Base-by-base conservation (phyloP, 2,329 filamentous ascomycete species). In the Hypoxylon sp. region DNA sequence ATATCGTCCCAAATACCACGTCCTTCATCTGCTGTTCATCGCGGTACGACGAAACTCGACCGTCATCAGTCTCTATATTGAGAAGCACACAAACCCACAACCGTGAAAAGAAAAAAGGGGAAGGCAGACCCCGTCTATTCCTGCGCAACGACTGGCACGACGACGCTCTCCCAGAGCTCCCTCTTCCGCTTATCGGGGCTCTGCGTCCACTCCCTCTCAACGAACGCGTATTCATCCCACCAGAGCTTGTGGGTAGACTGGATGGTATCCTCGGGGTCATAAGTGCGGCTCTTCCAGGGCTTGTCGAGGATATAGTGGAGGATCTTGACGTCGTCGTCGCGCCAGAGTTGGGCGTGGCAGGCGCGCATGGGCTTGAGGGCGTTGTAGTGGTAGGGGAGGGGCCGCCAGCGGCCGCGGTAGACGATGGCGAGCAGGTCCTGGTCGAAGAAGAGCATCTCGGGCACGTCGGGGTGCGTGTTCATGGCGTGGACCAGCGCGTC, bases 91-190 rank as follows among this genome's bases (percentile, higher is more conserved):
- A 33, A 3, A 7, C 15, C 20, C 33, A 43, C 13, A 13, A n/a
- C 20, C 46, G n/a, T n/a, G n/a, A n/a, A n/a, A n/a, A n/a, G n/a
- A n/a, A n/a, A n/a, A n/a, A n/a, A n/a, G n/a, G n/a, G n/a, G n/a
- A n/a, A n/a, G n/a, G 5, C 31, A 17, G 6, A 35, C 3, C n/a
- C 11, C 17, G 10, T 40, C 17, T 2, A 6, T 41, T 72, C 70
- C 62, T 73, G 70, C 46, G 71, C 71, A 50, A 74, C 70, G 26
- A 70, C 67, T 18, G 72, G 71, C 23, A 70, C 65, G 15, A 73
- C 70, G 10, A 74, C 72, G 26, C 58, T 69, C 64, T 65, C 35
- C 69, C 69, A 74, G 24, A 74, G 24, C 43, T 63, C 58, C 57
- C 46, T 65, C 60, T 68, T 72, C 50, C 67, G 47, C 54, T 53